phyloP scores from a whole-genome alignment of 2,329 filamentous ascomycete species.

The Ophiostoma ips region DNA sequence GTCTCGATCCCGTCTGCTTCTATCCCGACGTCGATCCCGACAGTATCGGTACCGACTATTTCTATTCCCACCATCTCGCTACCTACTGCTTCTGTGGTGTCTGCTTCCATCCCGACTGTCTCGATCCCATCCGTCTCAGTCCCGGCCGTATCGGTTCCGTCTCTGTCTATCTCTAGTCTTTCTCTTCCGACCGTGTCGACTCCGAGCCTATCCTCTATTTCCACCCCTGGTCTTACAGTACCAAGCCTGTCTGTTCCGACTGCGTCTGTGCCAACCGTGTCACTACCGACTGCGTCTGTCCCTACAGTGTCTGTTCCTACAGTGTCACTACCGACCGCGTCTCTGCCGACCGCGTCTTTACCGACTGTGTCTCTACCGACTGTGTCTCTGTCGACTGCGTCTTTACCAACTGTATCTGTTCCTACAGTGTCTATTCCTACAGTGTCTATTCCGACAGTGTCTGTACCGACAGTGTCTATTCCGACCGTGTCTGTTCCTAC shows the following conservation, averaged over 20 bases:
- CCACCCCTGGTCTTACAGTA: no score
- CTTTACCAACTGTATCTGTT: background rate
- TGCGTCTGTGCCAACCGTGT: background rate
- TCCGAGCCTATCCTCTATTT: no score
- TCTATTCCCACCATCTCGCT: background rate
- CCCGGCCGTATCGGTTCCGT: background rate
- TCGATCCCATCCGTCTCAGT: background rate
- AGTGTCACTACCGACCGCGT: no score
- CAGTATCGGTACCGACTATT: no score
- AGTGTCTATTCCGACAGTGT: background rate
- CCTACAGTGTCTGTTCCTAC: background rate
- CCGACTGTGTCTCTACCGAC: background rate
- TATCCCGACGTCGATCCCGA: background rate
- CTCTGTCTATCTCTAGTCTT: no score
- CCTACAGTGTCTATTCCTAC: background rate
- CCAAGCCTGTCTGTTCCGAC: background rate
- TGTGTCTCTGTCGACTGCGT: background rate
- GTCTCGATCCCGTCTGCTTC: background rate
- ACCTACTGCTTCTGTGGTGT: background rate
- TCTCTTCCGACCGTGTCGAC: no score
- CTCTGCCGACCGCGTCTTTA: background rate
- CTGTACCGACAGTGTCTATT: no score
- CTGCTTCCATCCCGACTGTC: background rate
- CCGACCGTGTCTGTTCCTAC: no score
- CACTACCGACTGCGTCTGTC: background rate